Evolutionary conservation across 371 early-diverging fungal species (phyloP).

Genomic region (Mucor ambiguus): DNA sequence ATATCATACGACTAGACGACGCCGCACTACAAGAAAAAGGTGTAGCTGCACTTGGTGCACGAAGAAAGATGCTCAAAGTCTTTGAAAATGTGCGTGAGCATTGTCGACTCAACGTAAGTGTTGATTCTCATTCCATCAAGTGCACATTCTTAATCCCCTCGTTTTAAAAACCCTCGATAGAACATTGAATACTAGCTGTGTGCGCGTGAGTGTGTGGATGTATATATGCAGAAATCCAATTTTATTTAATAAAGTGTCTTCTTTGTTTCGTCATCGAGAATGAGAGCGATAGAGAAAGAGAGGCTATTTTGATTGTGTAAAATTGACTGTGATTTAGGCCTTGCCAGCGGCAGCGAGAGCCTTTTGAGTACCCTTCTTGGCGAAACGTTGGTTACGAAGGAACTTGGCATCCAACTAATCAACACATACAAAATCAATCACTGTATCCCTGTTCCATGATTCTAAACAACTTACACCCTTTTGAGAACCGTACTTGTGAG

Average conservation of each 20-base stretch:
- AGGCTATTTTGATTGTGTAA: not conserved
- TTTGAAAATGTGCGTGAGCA: slow-evolving; percentile 80
- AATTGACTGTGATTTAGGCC: slow-evolving; percentile 57
- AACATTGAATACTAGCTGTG: slow-evolving; percentile 10
- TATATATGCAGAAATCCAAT: slow-evolving; percentile 3
- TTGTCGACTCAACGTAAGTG: slow-evolving; percentile 45
- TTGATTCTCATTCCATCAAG: not conserved
- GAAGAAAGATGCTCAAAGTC: slow-evolving; percentile 93
- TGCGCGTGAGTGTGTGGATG: not conserved
- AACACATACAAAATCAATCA: slow-evolving; percentile 2
- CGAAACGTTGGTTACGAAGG: slow-evolving; percentile 98
- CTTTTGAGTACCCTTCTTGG: slow-evolving; percentile 76
- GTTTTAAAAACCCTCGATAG: not conserved
- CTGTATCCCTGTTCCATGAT: not conserved
- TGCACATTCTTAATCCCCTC: not conserved
- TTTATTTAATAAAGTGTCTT: slow-evolving; percentile 2
- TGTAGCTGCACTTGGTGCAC: slow-evolving; percentile 90
- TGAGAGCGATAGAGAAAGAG: not conserved
- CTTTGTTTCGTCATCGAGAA: not conserved
- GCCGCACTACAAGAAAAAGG: slow-evolving; percentile 82
- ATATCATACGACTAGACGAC: slow-evolving; percentile 82
- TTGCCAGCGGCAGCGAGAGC: slow-evolving; percentile 46
- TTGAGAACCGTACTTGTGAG: slow-evolving; percentile 85
- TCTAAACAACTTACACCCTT: slow-evolving; percentile 79
- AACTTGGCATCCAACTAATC: slow-evolving; percentile 93